Percentiles rank a stretch among this genome's conserved stretches.
These are phyloP conservation scores for Boletus vermiculosoides DNA, from an alignment of 768 basidiomycete genomes.

Conservation along the genomic window DNA sequence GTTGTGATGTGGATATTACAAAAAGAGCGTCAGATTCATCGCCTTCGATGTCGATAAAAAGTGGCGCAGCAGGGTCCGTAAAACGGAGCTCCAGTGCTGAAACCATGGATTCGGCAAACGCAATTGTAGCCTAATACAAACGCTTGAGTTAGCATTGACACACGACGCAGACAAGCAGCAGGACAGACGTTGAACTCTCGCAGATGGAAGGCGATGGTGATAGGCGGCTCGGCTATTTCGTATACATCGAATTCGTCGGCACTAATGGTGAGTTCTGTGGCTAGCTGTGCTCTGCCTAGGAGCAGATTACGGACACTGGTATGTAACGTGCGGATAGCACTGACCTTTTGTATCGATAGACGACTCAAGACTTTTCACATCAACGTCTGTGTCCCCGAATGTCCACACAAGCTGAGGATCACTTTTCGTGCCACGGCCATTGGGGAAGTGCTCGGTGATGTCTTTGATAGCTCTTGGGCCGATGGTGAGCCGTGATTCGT, in stretches of 20 bases:
- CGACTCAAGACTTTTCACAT: conserved; percentile 65
- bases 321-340: not conserved
- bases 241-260: conserved; percentile 81
- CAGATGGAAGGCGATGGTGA: conserved; percentile 74
- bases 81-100: conserved; percentile 69
- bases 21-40: conserved; percentile 67
- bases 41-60: conserved; percentile 75
- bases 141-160: not conserved
- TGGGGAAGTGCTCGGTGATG: conserved; percentile 79
- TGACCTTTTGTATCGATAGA: conserved; percentile 65
- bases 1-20: conserved; percentile 75
- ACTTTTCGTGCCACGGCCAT: conserved; percentile 56
- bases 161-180: not conserved
- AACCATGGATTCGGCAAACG: conserved; percentile 71
- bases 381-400: conserved; percentile 68
- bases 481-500: conserved; percentile 66
- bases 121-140: conserved; percentile 65
- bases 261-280: conserved; percentile 75
- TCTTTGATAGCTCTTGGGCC: conserved; percentile 73
- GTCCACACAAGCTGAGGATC: conserved; percentile 83
- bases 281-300: conserved; percentile 58
- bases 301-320: not conserved
- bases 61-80: conserved; percentile 67
- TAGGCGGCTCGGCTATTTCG: conserved; percentile 59
- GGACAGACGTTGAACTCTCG: conserved; percentile 74